A percentile compares a stretch with the other conserved stretches of the same genome.
Evolutionary conservation across 2,329 filamentous ascomycete genomes (phyloP).

Genomic region (Penicillium sp.): DNA sequence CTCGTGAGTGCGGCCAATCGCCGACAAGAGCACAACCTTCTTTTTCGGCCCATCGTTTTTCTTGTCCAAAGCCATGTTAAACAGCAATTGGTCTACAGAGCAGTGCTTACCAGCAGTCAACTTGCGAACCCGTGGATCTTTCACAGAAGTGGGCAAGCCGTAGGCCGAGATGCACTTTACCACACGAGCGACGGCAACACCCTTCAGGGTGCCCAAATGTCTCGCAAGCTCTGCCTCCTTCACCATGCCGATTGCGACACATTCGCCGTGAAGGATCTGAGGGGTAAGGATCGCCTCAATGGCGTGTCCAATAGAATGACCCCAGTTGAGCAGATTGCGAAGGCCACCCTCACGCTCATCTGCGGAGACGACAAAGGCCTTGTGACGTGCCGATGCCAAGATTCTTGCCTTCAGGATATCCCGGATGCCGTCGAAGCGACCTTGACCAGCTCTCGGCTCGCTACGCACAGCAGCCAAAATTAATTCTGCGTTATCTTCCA

Average conservation of each 20-base stretch:
- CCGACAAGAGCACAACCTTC: constrained; percentile 89
- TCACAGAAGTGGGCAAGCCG: constrained; percentile 78
- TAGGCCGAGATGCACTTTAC: constrained; percentile 95
- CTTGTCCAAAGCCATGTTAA: constrained; percentile 97
- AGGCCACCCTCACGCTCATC: constrained; percentile 94
- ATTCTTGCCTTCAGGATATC: constrained; percentile 75
- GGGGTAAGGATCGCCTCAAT: constrained; percentile 94
- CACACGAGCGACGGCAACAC: constrained; percentile 83
- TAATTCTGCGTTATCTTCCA: constrained; percentile 76
- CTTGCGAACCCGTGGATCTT: constrained; percentile 78
- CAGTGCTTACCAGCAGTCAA: constrained; percentile 85
- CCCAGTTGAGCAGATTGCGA: constrained; percentile 93
- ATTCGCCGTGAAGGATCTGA: constrained; percentile 92
- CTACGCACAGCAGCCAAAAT: constrained; percentile 73
- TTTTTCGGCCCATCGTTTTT: constrained; percentile 96
- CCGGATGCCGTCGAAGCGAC: constrained; percentile 68
- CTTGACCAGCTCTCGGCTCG: constrained; percentile 55
- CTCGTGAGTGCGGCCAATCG: constrained; percentile 85
- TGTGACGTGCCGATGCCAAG: constrained; percentile 85
- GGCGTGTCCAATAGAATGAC: constrained; percentile 95
- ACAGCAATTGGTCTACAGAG: constrained; percentile 77
- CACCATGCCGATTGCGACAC: constrained; percentile 96
- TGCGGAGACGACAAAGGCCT: constrained; percentile 88
- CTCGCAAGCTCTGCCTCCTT: constrained; percentile 94
- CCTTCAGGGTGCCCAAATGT: constrained; percentile 79